Evolutionary conservation across 192 early-diverging fungal genomes (phyloP), one percentile per base, ranked within the genome.

Genomic region (Podila verticillata): DNA sequence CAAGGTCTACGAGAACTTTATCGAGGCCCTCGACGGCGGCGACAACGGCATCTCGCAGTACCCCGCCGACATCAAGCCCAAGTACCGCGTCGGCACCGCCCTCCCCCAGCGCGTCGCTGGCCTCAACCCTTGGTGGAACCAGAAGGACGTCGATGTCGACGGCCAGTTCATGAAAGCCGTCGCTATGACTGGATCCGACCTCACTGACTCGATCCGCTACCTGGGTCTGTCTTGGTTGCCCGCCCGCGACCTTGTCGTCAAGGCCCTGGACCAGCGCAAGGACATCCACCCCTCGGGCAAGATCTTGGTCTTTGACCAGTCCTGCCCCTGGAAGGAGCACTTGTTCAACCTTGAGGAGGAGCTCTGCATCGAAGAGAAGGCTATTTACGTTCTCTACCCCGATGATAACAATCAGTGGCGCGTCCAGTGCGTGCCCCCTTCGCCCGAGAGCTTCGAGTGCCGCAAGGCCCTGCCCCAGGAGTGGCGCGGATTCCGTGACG

Each of bases 291-390:
- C 84, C 26, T 89, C 87, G 30, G 97, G 96, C 32, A 86, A 90
- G 48, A 93, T 99, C 57, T 82, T 99, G 48, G 81, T 95, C 34
- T 89, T 99, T 57, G 91, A 95, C 36, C 87, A 86, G 59, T 90
- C 90, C 48, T 97, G 95, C 72, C 97, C 97, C 10, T 99, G 96
- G 96, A 97, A 97, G 84, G 94, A 95, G 54, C 95, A 98, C 68
- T 73, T 98, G 69, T 86, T 91, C 28, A 88, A 84, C 12, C 74
- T 94, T 60, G 93, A 94, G 69, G 81, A 85, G 30, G 90, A 92
- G 56, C 72, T 77, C 22, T 71, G 84, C 22, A 69, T 89, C 28
- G 84, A 83, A 64, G 75, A 84, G 24, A 70, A 70, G 62, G 57
- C 61, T 12, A 31, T 70, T 17, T 83, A 74, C 63, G 66, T 74